Evolutionary conservation across 2,329 filamentous ascomycete species (phyloP), one percentile per base, ranked within the genome.

Genomic region (Tolypocladium sp.): DNA sequence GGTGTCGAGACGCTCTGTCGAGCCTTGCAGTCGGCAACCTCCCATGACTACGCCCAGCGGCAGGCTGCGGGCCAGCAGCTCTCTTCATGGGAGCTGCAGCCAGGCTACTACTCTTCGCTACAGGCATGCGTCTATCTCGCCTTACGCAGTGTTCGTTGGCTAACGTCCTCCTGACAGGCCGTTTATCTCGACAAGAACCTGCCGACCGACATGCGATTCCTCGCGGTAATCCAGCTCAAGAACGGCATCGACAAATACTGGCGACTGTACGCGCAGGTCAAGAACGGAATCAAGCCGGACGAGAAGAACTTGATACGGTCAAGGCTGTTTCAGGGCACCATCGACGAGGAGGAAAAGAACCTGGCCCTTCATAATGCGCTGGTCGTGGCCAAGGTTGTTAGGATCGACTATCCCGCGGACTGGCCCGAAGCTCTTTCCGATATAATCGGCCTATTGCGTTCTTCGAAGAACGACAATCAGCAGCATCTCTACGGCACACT

Each of bases 221-320:
- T 97, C 13, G 90, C 93, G 58, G 85, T 97, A 60, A 96, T 97
- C 65, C 90, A 96, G 70, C 81, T 99, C 58, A 97, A 97, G 72
- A 97, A 97, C 72, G 94, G 92, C 58, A 92, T 97, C 73, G 93
- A 97, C 71, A 92, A 89, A 70, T 91, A 92, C 73, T 99, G 94
- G 94, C 84, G 94, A 17, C 65, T 75, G n/a, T 69, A 91, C 81
- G 70, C 76, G 40, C 65, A 74, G 59, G 56, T 71, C 35, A 80
- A 77, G 70, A 90, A 89, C 40, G 85, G 90, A 56, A 83, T 89
- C 59, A 85, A 87, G 70, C 82, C 84, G 35, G 83, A 88, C 25
- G 90, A 96, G 70, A 97, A 94, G 73, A 77, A 82, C 12, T 70
- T 82, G 42, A 94, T 99, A 58, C 86, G 93, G 56, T 83, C 83